A percentile compares a stretch with the other conserved stretches of the same genome.
Conservation (phyloP, 2,329 filamentous ascomycete genomes). For the Lasiodiplodia hormozganensis region DNA sequence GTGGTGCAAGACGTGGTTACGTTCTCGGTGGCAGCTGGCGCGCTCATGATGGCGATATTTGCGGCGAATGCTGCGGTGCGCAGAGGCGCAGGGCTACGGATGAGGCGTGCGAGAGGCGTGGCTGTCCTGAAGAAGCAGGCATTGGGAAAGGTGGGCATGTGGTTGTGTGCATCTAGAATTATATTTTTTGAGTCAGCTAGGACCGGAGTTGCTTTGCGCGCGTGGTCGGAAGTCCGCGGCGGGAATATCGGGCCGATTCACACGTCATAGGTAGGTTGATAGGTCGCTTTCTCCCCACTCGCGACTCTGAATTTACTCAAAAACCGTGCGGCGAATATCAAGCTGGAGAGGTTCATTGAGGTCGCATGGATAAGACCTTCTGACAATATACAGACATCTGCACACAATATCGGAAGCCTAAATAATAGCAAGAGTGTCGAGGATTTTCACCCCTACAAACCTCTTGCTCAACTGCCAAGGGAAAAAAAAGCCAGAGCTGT, state of each 20-base stretch:
- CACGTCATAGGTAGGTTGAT: background rate
- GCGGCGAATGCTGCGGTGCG: constrained; percentile 1
- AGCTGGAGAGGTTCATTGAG: no score
- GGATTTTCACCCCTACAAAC: no score
- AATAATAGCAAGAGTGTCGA: no score
- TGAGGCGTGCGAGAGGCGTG: background rate
- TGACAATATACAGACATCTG: no score
- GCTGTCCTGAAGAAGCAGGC: constrained; percentile 7
- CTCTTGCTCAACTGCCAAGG: no score
- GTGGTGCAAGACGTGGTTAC: constrained; percentile 1
- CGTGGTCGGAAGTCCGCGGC: background rate
- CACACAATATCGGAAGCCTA: no score
- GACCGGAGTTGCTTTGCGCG: background rate
- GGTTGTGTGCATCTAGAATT: constrained; percentile 19
- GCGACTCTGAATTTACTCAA: no score
- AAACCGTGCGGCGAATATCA: no score
- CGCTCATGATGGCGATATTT: constrained; percentile 15
- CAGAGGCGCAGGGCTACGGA: constrained; percentile 15
- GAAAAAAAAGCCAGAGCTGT: no score
- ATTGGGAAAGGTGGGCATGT: constrained; percentile 28
- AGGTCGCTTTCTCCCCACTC: no score
- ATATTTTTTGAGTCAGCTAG: constrained; percentile 21
- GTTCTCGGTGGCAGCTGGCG: background rate
- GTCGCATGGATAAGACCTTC: no score
- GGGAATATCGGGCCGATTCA: constrained; percentile 1